These are phyloP conservation scores for Chaetomium tenue DNA, from an alignment of 495 filamentous ascomycete genomes.

Conservation along the genomic window DNA sequence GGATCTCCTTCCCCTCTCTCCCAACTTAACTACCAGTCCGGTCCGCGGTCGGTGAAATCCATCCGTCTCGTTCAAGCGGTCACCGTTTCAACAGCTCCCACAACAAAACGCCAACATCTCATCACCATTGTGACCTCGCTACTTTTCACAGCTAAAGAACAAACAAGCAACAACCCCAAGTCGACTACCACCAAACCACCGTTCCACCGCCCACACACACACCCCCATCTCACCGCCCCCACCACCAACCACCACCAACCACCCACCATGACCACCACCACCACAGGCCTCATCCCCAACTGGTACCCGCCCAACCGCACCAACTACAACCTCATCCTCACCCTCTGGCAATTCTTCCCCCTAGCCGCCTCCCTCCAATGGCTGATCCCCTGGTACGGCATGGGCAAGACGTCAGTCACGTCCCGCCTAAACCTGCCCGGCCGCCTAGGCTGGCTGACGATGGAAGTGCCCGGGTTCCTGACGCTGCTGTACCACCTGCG, in stretches of 20 bases:
- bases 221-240: not conserved
- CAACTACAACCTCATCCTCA: conserved; percentile 49
- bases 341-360: conserved; percentile 53
- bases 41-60: too few species aligned
- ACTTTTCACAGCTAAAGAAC: not conserved
- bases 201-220: not conserved
- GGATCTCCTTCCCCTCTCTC: not conserved
- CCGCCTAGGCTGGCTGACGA: conserved; percentile 76
- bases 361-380: conserved; percentile 59
- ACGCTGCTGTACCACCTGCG: conserved; percentile 74
- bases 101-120: not conserved
- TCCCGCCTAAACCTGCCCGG: conserved; percentile 84
- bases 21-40: too few species aligned
- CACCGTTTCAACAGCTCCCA: not conserved
- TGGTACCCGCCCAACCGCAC: conserved; percentile 56
- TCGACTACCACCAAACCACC: not conserved
- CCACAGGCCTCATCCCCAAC: conserved; percentile 42
- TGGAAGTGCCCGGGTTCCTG: conserved; percentile 78
- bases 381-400: conserved; percentile 62
- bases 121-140: not conserved
- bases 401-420: conserved; percentile 79
- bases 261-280: conserved; percentile 20
- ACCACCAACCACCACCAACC: too few species aligned
- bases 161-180: not conserved
- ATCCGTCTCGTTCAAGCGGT: too few species aligned